Conservation (phyloP, 2,329 filamentous ascomycete genomes). For the Ophiostoma quercus region DNA sequence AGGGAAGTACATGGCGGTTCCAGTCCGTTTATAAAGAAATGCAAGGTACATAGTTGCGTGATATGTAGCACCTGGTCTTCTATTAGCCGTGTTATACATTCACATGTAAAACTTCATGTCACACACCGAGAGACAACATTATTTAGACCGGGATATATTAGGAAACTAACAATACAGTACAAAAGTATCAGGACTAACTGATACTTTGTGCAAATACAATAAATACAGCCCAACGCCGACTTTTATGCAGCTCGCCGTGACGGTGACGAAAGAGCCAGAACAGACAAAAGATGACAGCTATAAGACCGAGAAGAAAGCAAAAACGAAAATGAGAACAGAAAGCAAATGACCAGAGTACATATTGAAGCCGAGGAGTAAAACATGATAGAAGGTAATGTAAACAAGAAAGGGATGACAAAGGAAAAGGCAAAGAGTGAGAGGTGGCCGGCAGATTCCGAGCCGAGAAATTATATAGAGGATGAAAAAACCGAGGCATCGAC, state of each 20-base stretch:
- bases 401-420: background rate
- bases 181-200: background rate
- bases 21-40: no score
- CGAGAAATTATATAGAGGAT: background rate
- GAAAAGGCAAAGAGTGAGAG: background rate
- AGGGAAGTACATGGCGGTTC: no score
- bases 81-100: no score
- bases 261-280: background rate
- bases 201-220: background rate
- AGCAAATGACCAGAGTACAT: background rate
- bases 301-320: background rate
- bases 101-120: no score
- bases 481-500: background rate
- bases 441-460: background rate
- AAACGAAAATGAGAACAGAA: background rate
- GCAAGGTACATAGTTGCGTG: no score
- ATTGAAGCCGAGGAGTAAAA: constrained; percentile 3
- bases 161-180: constrained; percentile 13
- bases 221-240: constrained; percentile 12
- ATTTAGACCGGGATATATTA: constrained; percentile 10
- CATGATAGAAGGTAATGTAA: background rate
- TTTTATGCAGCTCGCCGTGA: constrained; percentile 8
- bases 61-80: no score
- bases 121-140: background rate
- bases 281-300: background rate